Base-by-base conservation (phyloP, 768 basidiomycete species). In the Xanthoconium stramineum region DNA sequence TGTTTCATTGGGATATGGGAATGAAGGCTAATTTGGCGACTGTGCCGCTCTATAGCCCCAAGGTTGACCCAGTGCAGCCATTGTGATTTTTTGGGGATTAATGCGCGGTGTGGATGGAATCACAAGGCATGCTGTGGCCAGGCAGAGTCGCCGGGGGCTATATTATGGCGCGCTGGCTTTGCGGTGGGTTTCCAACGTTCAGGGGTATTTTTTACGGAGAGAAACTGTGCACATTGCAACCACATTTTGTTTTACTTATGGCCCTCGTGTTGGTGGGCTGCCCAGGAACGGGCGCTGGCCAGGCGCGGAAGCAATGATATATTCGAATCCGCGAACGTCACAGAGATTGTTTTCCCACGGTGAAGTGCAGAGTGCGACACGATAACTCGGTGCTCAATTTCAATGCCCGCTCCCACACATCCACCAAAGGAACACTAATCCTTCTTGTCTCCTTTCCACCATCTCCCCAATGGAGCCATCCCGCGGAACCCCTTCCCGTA, bases 401-500 rank as follows among this genome's bases (percentile, higher is more conserved):
- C 70, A 72, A 72, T 66, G 72, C 70, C 70, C 70, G 70, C 70
- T 72, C 70, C 72, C 70, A 72, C 70, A 72, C 72, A 73, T 72
- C 61, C 72, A 68, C 59, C 56, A 64, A 63, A 69, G 65, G 60
- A 55, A 58, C 54, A 35, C 56, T 46, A 58, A 5, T 36, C 7
- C 48, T 51, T 46, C 65, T 57, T 61, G 50, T 49, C 48, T 19
- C 42, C 43, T 20, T 79, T 81, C 78, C 77, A 80, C 72, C 72
- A 75, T 57, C 59, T 46, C 20, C 50, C 1, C 28, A 29, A 66
- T 66, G 65, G 65, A 78, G 66, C 64, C 67, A 75, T 75, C 82
- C 54, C 80, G 85, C 53, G 81, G 82, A 32, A 80, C 83, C 17
- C 80, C 84, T 54, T 80, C 84, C 60, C 83, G 86, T 64, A 78